A percentile compares a stretch with the other conserved stretches of the same genome.
phyloP scores from a whole-genome alignment of 129 eudicot genomes.

The Escallonia herrerae region DNA sequence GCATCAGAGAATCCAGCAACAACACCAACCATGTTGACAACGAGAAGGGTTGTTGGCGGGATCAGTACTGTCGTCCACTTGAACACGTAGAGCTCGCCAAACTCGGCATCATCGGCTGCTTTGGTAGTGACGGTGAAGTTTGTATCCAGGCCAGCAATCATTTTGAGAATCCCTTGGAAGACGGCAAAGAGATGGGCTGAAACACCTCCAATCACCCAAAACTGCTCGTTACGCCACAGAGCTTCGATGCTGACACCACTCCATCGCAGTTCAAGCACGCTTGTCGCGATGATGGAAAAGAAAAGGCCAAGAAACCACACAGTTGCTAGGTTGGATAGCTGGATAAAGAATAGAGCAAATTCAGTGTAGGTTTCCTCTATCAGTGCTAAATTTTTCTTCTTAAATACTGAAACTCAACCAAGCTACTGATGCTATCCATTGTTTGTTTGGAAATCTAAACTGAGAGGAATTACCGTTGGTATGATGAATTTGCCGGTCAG shows the following conservation, averaged over 20 bases:
- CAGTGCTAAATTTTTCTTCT: no score
- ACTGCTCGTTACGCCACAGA: slow-evolving; percentile 97
- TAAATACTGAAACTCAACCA: no score
- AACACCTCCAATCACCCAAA: slow-evolving; percentile 99
- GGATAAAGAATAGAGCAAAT: slow-evolving; percentile 10
- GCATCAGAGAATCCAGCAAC: slow-evolving; percentile 98
- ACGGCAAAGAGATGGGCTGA: slow-evolving; percentile 98
- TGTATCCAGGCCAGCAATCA: slow-evolving; percentile 88
- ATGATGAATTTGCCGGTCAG: slow-evolving; percentile 96
- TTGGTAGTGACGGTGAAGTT: slow-evolving; percentile 94
- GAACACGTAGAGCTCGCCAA: slow-evolving; percentile 82
- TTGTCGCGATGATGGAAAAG: slow-evolving; percentile 69
- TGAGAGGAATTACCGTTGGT: slow-evolving; percentile 62
- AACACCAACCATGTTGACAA: slow-evolving; percentile 81
- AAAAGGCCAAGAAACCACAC: slow-evolving; percentile 89
- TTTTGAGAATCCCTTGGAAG: slow-evolving; percentile 90
- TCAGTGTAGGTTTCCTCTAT: neutral
- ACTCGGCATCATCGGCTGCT: slow-evolving; percentile 80
- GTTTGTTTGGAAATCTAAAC: neutral
- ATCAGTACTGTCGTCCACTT: slow-evolving; percentile 95
- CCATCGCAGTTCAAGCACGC: slow-evolving; percentile 93
- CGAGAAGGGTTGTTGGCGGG: slow-evolving; percentile 87
- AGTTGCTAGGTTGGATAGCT: slow-evolving; percentile 94
- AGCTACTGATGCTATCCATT: no score
- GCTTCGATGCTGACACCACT: slow-evolving; percentile 95